A percentile compares a stretch with the other conserved stretches of the same genome.
phyloP scores from a whole-genome alignment of 108 stramenopile genomes.

The Cyclotella atomus region DNA sequence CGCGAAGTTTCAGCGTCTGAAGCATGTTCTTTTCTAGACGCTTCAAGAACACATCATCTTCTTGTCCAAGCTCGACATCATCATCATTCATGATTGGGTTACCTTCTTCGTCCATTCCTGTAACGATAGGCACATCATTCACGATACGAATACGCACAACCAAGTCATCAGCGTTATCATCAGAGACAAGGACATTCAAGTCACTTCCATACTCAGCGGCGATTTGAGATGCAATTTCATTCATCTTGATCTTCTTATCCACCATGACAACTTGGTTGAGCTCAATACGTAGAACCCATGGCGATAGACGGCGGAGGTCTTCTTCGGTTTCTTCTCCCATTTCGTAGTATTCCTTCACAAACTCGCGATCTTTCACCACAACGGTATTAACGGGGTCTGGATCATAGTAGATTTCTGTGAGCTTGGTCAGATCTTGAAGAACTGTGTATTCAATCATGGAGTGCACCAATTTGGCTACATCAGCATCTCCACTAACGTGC shows the following conservation, averaged over 20 bases:
- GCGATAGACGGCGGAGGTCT: constrained; percentile 85
- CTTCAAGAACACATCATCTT: constrained; percentile 94
- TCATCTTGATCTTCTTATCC: constrained; percentile 92
- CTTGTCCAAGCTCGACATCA: constrained; percentile 84
- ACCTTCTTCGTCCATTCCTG: constrained; percentile 77
- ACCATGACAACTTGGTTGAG: constrained; percentile 89
- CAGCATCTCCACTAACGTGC: constrained; percentile 81
- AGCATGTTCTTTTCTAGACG: constrained; percentile 93
- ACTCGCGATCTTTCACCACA: constrained; percentile 89
- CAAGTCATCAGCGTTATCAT: constrained; percentile 93
- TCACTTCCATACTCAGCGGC: constrained; percentile 84
- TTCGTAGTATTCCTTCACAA: constrained; percentile 92
- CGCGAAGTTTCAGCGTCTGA: constrained; percentile 86
- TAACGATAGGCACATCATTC: constrained; percentile 77
- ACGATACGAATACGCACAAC: constrained; percentile 92
- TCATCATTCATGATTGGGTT: constrained; percentile 66
- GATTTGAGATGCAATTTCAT: constrained; percentile 84
- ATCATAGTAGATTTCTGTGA: constrained; percentile 97
- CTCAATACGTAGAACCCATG: constrained; percentile 98
- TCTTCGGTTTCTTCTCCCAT: constrained; percentile 86
- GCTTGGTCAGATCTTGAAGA: constrained; percentile 87
- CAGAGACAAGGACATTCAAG: constrained; percentile 89
- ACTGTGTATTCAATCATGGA: constrained; percentile 93
- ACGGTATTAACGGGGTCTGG: constrained; percentile 93
- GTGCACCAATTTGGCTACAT: constrained; percentile 85